phyloP scores from a whole-genome alignment of 2,329 filamentous ascomycete genomes.

The Xylaria sp. region DNA sequence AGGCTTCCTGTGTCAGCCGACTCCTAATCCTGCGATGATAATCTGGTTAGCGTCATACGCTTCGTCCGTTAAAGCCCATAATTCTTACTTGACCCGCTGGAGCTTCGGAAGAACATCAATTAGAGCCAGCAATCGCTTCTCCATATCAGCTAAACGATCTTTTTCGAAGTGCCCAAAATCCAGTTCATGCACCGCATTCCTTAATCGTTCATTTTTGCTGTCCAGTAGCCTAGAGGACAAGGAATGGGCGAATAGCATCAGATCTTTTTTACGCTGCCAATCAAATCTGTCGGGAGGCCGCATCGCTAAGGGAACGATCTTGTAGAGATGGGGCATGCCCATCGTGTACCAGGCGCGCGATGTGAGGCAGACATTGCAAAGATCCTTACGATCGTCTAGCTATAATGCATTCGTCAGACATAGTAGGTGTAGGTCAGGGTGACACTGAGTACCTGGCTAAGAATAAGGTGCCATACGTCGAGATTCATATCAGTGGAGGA shows the following conservation, averaged over 20 bases:
- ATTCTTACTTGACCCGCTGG: constrained; percentile 20
- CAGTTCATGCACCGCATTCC: constrained; percentile 23
- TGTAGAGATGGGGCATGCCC: constrained; percentile 28
- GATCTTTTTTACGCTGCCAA: neutral
- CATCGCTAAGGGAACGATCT: neutral
- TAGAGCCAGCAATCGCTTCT: constrained; percentile 14
- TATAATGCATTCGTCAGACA: constrained; percentile 15
- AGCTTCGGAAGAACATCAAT: constrained; percentile 27
- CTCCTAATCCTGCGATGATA: constrained; percentile 8
- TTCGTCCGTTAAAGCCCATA: neutral
- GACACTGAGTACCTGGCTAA: constrained; percentile 6
- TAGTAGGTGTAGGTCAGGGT: neutral
- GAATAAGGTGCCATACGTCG: constrained; percentile 16
- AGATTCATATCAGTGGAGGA: neutral
- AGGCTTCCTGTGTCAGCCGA: neutral
- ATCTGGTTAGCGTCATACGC: neutral
- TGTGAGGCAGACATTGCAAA: constrained; percentile 20
- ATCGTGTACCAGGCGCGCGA: constrained; percentile 21
- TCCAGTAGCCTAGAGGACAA: constrained; percentile 11
- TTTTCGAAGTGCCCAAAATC: constrained; percentile 13
- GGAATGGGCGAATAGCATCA: neutral
- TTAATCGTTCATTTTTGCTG: constrained; percentile 5
- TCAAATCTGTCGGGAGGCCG: neutral
- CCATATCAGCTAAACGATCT: neutral
- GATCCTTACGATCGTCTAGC: constrained; percentile 17